Base-by-base conservation (phyloP, 2,329 filamentous ascomycete species). In the Clonostachys sp. region DNA sequence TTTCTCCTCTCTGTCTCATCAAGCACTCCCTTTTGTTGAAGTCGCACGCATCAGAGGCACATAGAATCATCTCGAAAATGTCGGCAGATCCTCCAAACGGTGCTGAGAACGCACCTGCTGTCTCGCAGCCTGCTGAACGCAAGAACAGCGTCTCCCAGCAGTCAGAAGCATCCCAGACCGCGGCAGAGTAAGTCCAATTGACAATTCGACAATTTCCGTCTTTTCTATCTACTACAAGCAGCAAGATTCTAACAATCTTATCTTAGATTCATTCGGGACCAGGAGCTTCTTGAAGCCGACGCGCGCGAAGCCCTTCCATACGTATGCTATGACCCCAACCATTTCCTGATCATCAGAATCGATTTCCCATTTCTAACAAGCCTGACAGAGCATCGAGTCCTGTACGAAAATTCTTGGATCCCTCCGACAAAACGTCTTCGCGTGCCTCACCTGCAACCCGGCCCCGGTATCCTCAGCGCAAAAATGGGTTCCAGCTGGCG, bases 281-380 rank as follows among this genome's bases (percentile, higher is more conserved):
- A 99, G 64, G 84, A 96, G 61, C 84, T 86, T 55, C 84, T 99
- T 46, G 94, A 99, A 70, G 89, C 89, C 17, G 94, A 99, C 70
- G 94, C 94, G 42, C 90, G 91, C 57, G 92, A 99, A 74, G 89
- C 89, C 51, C 79, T 99, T 7, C 94, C 94, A 55, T 99, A 96
- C 64, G 90, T 95, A 72, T 59, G 82, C 10, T 36, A 12, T 44
- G 24, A 8, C 33, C 34, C 24, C 41, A n/a, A 42, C 13, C 18
- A 33, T 49, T 38, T 43, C 52, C 34, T 49, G 45, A 6, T 12
- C 38, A 38, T n/a, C 39, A 42, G 36, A 34, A 16, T 34, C 43
- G 4, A 5, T 34, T 17, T 24, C 3, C 17, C 36, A 13, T 39
- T 44, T 30, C 13, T 45, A 53, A 62, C 46, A 61, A 49, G 40